Conservation (phyloP, 371 early-diverging fungal genomes). For the Quaeritorhiza haematococci region DNA sequence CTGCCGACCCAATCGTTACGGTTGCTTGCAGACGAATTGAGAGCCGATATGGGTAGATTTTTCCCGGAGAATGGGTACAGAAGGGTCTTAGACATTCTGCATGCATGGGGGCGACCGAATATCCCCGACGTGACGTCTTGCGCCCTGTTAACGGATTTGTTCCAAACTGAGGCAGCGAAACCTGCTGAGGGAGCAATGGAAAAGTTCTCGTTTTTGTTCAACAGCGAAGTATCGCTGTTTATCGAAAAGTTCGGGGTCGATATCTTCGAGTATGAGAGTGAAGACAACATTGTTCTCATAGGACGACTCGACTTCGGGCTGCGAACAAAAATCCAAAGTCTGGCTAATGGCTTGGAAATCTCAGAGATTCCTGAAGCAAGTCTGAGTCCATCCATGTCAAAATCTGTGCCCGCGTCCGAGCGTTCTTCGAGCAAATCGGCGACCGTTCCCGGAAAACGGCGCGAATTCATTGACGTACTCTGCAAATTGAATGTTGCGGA, state of each 20-base stretch:
- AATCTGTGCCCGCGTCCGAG: no score
- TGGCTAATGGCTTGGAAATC: no score
- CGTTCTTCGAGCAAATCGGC: no score
- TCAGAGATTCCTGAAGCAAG: no score
- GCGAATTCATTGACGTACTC: no score
- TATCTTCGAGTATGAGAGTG: constrained; percentile 12
- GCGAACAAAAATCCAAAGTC: neutral
- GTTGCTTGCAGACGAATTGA: constrained; percentile 21
- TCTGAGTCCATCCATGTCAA: no score
- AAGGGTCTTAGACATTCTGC: constrained; percentile 45
- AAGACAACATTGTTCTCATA: constrained; percentile 11
- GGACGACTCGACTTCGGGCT: constrained; percentile 7
- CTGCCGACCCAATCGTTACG: no score
- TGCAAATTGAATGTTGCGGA: constrained; percentile 19
- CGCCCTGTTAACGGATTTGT: constrained; percentile 5
- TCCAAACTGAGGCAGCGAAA: constrained; percentile 3
- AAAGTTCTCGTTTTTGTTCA: no score
- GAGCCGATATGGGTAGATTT: neutral
- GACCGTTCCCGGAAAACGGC: no score
- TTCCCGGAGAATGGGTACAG: constrained; percentile 27
- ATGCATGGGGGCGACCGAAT: constrained; percentile 68
- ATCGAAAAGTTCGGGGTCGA: constrained; percentile 6
- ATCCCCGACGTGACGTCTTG: constrained; percentile 23
- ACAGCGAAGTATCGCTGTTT: neutral
- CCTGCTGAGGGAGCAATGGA: no score